These are phyloP conservation scores for Cryptomeria japonica DNA, from an alignment of 75 land plant species.

Conservation along the genomic window DNA sequence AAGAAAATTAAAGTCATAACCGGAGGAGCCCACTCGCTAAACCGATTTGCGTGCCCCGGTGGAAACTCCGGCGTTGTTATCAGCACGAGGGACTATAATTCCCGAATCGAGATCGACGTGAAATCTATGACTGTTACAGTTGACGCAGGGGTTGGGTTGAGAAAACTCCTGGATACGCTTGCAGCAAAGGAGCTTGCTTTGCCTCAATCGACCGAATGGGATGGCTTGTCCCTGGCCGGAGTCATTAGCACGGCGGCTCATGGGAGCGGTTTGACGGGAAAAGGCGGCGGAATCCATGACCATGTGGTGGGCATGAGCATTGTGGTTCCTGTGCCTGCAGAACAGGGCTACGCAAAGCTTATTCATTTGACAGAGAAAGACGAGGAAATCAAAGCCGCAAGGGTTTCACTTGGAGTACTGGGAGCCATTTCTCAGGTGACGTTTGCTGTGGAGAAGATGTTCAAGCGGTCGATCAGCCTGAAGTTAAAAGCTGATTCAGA, in stretches of 20 bases:
- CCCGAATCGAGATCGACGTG: constrained; percentile 11
- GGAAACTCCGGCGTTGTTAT: constrained; percentile 29
- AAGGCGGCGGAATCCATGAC: constrained; percentile 43
- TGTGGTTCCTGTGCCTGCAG: constrained; percentile 29
- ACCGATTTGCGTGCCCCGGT: constrained; percentile 39
- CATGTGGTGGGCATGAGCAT: constrained; percentile 32
- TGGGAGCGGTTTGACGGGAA: constrained; percentile 39
- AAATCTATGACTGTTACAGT: constrained; percentile 12
- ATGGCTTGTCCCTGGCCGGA: constrained; percentile 38
- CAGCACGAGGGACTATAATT: constrained; percentile 28
- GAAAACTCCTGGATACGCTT: constrained; percentile 25
- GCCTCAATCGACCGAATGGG: constrained; percentile 46
- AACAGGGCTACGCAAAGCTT: constrained; percentile 53
- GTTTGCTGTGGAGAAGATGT: constrained; percentile 21
- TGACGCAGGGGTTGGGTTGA: constrained; percentile 17
- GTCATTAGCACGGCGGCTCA: constrained; percentile 49
- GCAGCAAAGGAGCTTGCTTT: constrained; percentile 32
- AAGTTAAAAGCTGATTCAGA: not conserved
- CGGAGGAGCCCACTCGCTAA: constrained; percentile 31
- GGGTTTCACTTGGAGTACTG: constrained; percentile 30
- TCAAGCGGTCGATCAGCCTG: constrained; percentile 12
- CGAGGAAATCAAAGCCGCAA: constrained; percentile 18
- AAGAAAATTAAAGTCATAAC: constrained; percentile 35
- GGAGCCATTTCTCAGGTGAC: constrained; percentile 31
- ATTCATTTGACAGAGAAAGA: constrained; percentile 21